A percentile compares a stretch with the other conserved stretches of the same genome.
phyloP scores from a whole-genome alignment of 2,329 filamentous ascomycete species.

The Paecilomyces sp. region DNA sequence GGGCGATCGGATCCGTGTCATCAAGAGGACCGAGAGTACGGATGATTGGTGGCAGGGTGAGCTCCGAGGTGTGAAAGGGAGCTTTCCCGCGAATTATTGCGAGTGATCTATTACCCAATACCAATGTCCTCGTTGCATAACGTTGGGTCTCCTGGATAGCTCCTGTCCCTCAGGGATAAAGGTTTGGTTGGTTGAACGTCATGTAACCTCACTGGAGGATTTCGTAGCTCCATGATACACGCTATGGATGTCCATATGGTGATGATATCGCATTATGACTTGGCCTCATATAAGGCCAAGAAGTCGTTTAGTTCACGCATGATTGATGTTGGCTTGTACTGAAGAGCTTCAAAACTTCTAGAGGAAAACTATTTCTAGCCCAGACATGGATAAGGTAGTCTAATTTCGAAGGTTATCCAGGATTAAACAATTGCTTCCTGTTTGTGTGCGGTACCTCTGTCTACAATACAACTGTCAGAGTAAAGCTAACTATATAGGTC shows the following conservation, averaged over 20 bases:
- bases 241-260: neutral
- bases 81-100: slow-evolving; percentile 81
- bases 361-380: neutral
- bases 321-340: neutral
- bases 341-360: neutral
- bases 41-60: slow-evolving; percentile 90
- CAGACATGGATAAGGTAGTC: neutral
- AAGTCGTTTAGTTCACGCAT: neutral
- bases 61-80: slow-evolving; percentile 58
- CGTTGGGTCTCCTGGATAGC: neutral
- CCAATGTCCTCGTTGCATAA: neutral
- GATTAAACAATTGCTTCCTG: neutral
- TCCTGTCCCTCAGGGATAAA: neutral
- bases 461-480: neutral
- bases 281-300: neutral
- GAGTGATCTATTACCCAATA: slow-evolving; percentile 26
- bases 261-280: neutral
- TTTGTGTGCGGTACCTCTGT: neutral
- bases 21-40: slow-evolving; percentile 70
- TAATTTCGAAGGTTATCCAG: neutral
- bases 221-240: neutral
- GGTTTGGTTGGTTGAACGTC: neutral
- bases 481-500: neutral
- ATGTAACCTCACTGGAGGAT: neutral
- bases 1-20: slow-evolving; percentile 68